phyloP scores from a whole-genome alignment of 257 asterid species.

The Orobanche coerulescens region DNA sequence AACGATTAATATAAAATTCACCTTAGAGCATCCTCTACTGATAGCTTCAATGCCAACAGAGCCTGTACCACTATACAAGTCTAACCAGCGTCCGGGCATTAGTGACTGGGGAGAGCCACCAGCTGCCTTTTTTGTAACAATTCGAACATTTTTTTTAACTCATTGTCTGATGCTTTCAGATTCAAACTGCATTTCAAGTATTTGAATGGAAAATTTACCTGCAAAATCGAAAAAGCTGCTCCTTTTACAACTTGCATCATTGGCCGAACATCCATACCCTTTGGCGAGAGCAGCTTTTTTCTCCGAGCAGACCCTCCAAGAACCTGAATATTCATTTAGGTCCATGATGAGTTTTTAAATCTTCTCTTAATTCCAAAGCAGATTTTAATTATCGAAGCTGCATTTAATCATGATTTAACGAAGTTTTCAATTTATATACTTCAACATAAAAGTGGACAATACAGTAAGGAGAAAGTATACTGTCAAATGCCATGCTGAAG shows the following conservation, averaged over 20 bases:
- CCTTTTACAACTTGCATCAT: slow-evolving; percentile 99
- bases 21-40: slow-evolving; percentile 98
- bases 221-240: slow-evolving; percentile 86
- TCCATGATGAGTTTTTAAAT: background rate
- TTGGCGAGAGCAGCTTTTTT: slow-evolving; percentile 88
- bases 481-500: background rate
- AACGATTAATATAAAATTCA: slow-evolving; percentile 17
- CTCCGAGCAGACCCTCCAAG: slow-evolving; percentile 91
- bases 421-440: background rate
- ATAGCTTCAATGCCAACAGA: slow-evolving; percentile 98
- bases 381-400: background rate
- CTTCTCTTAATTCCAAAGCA: background rate
- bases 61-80: slow-evolving; percentile 96
- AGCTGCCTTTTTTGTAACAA: slow-evolving; percentile 54
- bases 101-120: slow-evolving; percentile 84
- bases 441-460: too few relatives aligned
- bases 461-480: too few relatives aligned
- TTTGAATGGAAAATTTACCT: slow-evolving; percentile 39
- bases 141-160: slow-evolving; percentile 6
- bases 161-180: background rate
- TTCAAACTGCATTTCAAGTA: slow-evolving; percentile 2
- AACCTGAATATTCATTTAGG: slow-evolving; percentile 45
- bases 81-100: slow-evolving; percentile 94
- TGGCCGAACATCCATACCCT: slow-evolving; percentile 94
- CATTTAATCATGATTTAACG: background rate